Base-by-base conservation (phyloP, 2,329 filamentous ascomycete species). In the Lasiodiplodia sp. region DNA sequence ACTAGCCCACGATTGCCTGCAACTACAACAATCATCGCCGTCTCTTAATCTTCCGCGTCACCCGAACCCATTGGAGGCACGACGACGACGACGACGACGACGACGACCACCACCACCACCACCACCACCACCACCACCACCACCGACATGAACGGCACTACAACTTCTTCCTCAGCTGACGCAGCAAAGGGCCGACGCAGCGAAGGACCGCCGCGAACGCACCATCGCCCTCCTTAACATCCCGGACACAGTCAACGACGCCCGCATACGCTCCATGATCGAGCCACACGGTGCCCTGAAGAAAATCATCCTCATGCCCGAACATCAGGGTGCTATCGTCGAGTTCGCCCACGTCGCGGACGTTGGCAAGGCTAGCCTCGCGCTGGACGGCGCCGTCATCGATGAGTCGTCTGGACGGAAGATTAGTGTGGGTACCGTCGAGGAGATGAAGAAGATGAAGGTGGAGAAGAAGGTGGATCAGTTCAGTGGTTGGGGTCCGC, bases 191-290 rank as follows among this genome's bases (percentile, higher is more conserved):
- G 25, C 25, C 25, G 25, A 25, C 25, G 25, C 79, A 28, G 76
- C 80, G 51, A 34, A 53, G 6, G 21, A 64, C 23, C 73, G 72
- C 51, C 69, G 70, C 40, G 87, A 89, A 62, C 89, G 93, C 65
- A 96, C 92, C 0, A 86, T 98, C 62, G 91, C 91, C 11, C 83
- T 99, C 37, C 88, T 97, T 80, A 91, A 94, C 70, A 84, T 99
- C 1, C 93, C 96, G 0, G 96, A 98, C 75, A 98, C 94, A 0
- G 88, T 98, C 74, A 97, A 96, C 72, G 93, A 97, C 75, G 89
- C 92, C 1, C 92, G 94, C 37, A 88, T 98, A 66, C 88, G 88
- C 55, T 86, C 89, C 0, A 82, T 96, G 2, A 89, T 92, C 10
- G 91, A 93, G 73, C 86, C 88, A 1, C 86, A 90, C 55, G 94